phyloP scores from a whole-genome alignment of 208 protist genomes.

The Naegleria lovaniensis region DNA sequence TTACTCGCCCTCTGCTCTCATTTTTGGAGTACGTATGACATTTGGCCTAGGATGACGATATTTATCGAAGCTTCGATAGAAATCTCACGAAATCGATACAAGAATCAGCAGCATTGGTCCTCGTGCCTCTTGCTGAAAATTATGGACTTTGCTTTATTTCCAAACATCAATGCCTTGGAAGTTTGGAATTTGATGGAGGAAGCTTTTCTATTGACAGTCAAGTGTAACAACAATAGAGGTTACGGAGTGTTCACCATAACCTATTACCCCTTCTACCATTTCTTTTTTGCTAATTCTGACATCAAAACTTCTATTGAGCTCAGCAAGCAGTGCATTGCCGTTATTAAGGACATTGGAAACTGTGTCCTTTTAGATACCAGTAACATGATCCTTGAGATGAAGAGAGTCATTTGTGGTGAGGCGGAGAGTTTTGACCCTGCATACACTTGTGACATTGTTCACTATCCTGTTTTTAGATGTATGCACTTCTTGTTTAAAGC shows the following conservation, averaged over 20 bases:
- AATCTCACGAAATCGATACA: not conserved
- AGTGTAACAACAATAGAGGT: not conserved
- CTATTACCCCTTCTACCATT: not conserved
- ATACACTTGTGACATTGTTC: not conserved
- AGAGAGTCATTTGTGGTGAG: not conserved
- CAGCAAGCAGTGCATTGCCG: not conserved
- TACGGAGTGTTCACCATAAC: not conserved
- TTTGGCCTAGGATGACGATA: not conserved
- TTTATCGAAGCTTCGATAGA: not conserved
- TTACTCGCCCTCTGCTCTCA: not conserved
- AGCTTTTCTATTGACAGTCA: not conserved
- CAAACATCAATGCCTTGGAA: not conserved
- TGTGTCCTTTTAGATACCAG: not conserved
- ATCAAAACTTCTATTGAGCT: not conserved
- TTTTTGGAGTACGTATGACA: not conserved
- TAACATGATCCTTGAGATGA: not conserved
- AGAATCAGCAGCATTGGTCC: not conserved
- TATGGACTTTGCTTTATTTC: not conserved
- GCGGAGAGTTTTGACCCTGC: not conserved
- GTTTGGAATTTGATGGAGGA: not conserved
- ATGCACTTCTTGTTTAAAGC: not conserved
- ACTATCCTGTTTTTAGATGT: not conserved
- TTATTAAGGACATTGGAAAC: not conserved
- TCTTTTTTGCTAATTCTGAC: not conserved
- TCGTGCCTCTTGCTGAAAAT: not conserved